Percentiles rank a stretch among this genome's conserved stretches.
These are phyloP conservation scores for Sedum album DNA, from an alignment of 164 flowering plant species.

Conservation along the genomic window DNA sequence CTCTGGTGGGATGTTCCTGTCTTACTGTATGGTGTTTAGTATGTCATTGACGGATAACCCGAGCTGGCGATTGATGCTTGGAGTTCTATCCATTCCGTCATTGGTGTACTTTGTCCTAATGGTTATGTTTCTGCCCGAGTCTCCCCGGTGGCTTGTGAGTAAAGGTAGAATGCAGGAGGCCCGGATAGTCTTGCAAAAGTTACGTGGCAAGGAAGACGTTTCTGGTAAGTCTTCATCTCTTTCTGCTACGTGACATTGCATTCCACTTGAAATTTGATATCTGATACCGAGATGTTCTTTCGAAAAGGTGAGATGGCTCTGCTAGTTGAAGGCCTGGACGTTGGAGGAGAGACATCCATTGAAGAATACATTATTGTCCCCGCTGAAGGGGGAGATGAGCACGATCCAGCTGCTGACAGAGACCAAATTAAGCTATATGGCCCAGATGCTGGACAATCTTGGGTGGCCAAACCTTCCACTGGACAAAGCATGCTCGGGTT, in stretches of 20 bases:
- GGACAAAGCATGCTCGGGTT: slow-evolving; percentile 62
- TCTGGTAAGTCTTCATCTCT: not conserved
- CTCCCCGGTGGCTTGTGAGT: slow-evolving; percentile 66
- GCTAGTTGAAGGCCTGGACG: slow-evolving; percentile 87
- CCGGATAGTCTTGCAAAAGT: slow-evolving; percentile 36
- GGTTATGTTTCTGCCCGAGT: slow-evolving; percentile 45
- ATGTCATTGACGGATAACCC: slow-evolving; percentile 40
- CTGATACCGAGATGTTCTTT: slow-evolving; percentile 2
- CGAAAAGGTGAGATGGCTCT: slow-evolving; percentile 87
- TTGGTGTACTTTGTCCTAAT: slow-evolving; percentile 28
- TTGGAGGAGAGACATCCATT: slow-evolving; percentile 78
- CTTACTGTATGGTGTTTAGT: slow-evolving; percentile 52
- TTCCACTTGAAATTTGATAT: not conserved
- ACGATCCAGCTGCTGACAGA: slow-evolving; percentile 31
- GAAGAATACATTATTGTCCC: slow-evolving; percentile 85
- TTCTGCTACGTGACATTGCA: not conserved
- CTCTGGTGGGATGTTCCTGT: slow-evolving; percentile 42
- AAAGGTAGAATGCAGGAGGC: slow-evolving; percentile 56
- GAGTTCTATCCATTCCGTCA: slow-evolving; percentile 41
- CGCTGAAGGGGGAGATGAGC: slow-evolving; percentile 50
- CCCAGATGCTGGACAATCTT: slow-evolving; percentile 68
- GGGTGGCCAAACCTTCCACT: slow-evolving; percentile 80
- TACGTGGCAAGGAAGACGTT: slow-evolving; percentile 37
- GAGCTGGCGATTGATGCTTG: slow-evolving; percentile 60
- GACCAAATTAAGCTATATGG: slow-evolving; percentile 65